phyloP scores from a whole-genome alignment of 2,329 filamentous ascomycete species.

The Cryphonectria naterciae region DNA sequence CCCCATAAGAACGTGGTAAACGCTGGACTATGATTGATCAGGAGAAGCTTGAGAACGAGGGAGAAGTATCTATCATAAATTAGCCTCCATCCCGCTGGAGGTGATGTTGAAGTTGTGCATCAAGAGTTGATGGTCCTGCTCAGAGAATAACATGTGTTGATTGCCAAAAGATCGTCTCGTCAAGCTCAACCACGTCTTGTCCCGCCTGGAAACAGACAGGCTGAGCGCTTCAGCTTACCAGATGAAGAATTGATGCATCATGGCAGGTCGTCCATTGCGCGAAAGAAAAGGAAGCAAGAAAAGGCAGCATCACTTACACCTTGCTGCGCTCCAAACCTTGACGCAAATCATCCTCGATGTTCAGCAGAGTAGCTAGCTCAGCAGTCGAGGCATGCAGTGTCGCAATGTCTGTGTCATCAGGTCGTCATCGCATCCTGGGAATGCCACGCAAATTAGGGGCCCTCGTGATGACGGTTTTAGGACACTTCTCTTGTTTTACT shows the following conservation, averaged over 20 bases:
- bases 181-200: slow-evolving; percentile 28
- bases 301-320: slow-evolving; percentile 23
- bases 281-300: background rate
- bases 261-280: background rate
- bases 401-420: slow-evolving; percentile 46
- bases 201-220: slow-evolving; percentile 9
- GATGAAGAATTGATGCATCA: slow-evolving; percentile 27
- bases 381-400: background rate
- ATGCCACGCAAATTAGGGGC: slow-evolving; percentile 61
- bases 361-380: background rate
- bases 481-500: slow-evolving; percentile 51
- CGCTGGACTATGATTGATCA: background rate
- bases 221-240: slow-evolving; percentile 31
- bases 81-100: slow-evolving; percentile 20
- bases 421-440: slow-evolving; percentile 70
- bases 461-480: slow-evolving; percentile 73
- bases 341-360: background rate
- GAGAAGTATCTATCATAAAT: slow-evolving; percentile 6
- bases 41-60: background rate
- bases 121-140: slow-evolving; percentile 6
- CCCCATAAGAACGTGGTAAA: background rate
- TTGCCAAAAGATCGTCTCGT: slow-evolving; percentile 26
- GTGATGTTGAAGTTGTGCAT: background rate
- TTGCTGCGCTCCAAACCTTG: background rate
- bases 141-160: slow-evolving; percentile 3